Base-by-base conservation (phyloP, 148 eudicot species). In the Rheum nobile region DNA sequence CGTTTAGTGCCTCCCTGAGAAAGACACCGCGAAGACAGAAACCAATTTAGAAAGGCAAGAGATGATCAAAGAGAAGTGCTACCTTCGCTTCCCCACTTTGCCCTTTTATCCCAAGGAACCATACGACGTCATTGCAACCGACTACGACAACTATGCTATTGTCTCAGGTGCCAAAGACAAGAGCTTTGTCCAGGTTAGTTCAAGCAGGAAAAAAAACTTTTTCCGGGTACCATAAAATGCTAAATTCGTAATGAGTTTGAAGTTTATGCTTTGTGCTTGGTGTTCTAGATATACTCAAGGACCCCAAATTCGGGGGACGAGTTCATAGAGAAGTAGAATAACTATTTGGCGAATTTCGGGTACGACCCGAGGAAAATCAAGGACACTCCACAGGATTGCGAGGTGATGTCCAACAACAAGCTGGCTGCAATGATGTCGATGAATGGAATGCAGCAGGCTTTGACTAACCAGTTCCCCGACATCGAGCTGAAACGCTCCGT, bases 351-450 rank as follows among this genome's bases (percentile, higher is more conserved):
- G 42, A 78, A 84, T 48, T 87, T 84, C 12, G 98, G 97, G 68
- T 94, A 91, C 44, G 93, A 94, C 75, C 76, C 93, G 0, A 84
- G 68, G 84, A 75, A 84, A 76, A 94, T 89, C 71, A 89, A 83
- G 80, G 95, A 91, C 80, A 94, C 98, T 41, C 98, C 98, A 13
- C 98, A 94, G 80, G 98, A 94, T 78, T 91, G 98, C 77, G 85
- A 89, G 73, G 90, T 77, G 72, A 89, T 86, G 89, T 91, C 98
- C 0, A 75, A 84, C 74, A 87, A 80, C 59, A 77, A 86, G 83
- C 88, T 94, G 52, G 79, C 90, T 31, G 95, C 97, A 34, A 94
- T 94, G 98, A 94, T 94, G 98, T 91, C 93, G 7, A 84, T 82
- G 79, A 35, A 81, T 16, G 96, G 86, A 57, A 94, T 88, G 93